Base-by-base conservation (phyloP, 2,329 filamentous ascomycete species). In the Aspergillus sojae region DNA sequence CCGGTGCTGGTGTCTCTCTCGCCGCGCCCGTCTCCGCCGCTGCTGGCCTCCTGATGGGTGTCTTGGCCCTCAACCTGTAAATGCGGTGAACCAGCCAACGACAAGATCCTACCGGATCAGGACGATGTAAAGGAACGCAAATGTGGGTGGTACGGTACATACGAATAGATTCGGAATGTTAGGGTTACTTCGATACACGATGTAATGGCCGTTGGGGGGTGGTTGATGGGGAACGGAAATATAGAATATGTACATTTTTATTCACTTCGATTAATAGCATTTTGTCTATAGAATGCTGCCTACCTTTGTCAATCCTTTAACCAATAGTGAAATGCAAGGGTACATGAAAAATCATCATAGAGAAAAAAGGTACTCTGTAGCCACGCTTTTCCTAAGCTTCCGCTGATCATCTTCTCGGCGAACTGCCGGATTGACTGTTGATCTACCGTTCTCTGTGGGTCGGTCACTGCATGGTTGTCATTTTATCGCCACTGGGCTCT, bases 1-100 rank as follows among this genome's bases (percentile, higher is more conserved):
- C 59, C 21, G 48, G 48, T 32, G 66, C 60, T 9, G 71, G 57
- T 58, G 65, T 48, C n/a, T 52, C 65, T 21, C 34, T 71, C 32
- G 30, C 54, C 0, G 65, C 65, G 7, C 63, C 66, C 23, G 56
- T 70, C 32, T 63, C 55, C 34, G 62, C 65, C 45, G 62, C 61
- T 28, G 61, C 65, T 30, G 72, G 70, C n/a, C 34, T 73, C 36
- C 12, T 71, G 23, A 66, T 66, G 41, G 72, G 67, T 58, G 65
- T 65, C 12, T 19, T 74, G n/a, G 66, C 68, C 9, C 52, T 55
- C n/a, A 39, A 55, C 52, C 52, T 55, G 52, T 52, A 52, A 52
- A 48, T 16, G 3, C 19, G 16, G 16, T n/a, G 16, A n/a, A n/a
- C 39, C 39, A n/a, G 39, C 16, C 39, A 3, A 9, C 6, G 7